Evolutionary conservation across 768 basidiomycete genomes (phyloP).

Genomic region (Clitopilus passeckerianus): DNA sequence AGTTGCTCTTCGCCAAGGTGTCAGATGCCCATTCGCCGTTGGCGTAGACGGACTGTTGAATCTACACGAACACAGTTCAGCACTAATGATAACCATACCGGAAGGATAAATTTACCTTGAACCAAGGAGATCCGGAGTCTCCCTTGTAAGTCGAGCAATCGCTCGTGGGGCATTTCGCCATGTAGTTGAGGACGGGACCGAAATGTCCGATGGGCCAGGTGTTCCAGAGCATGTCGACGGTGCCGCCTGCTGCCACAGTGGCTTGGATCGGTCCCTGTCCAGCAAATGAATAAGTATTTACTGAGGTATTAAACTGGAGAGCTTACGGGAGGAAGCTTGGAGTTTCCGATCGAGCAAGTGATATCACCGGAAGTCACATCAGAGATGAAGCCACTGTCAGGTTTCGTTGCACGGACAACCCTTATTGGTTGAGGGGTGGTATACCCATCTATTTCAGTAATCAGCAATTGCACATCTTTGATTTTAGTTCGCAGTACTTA

Average conservation of each 20-base stretch:
- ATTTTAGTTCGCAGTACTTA: slow-evolving; percentile 1
- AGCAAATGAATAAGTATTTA: background rate
- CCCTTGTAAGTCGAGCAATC: slow-evolving; percentile 30
- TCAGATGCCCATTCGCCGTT: slow-evolving; percentile 34
- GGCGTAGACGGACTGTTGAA: slow-evolving; percentile 27
- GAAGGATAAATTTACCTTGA: slow-evolving; percentile 22
- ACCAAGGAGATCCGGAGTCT: slow-evolving; percentile 31
- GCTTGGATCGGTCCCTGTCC: slow-evolving; percentile 28
- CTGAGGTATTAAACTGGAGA: background rate
- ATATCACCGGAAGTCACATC: slow-evolving; percentile 24
- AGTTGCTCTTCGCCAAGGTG: slow-evolving; percentile 25
- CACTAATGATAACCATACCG: too few relatives aligned
- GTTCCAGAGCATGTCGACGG: slow-evolving; percentile 30
- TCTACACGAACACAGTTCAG: slow-evolving; percentile 13
- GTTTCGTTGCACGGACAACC: slow-evolving; percentile 27
- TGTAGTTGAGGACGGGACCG: slow-evolving; percentile 34
- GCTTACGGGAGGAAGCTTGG: slow-evolving; percentile 25
- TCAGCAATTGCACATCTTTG: background rate
- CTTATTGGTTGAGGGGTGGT: slow-evolving; percentile 16
- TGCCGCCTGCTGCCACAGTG: slow-evolving; percentile 28
- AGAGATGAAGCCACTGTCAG: slow-evolving; percentile 28
- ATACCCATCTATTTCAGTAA: background rate
- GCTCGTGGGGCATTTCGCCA: slow-evolving; percentile 29
- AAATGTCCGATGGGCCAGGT: slow-evolving; percentile 34
- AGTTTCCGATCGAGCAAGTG: slow-evolving; percentile 31